Percentiles rank a stretch among this genome's conserved stretches.
Evolutionary conservation across 768 basidiomycete genomes (phyloP).

Genomic region (Termitomyces sp.): DNA sequence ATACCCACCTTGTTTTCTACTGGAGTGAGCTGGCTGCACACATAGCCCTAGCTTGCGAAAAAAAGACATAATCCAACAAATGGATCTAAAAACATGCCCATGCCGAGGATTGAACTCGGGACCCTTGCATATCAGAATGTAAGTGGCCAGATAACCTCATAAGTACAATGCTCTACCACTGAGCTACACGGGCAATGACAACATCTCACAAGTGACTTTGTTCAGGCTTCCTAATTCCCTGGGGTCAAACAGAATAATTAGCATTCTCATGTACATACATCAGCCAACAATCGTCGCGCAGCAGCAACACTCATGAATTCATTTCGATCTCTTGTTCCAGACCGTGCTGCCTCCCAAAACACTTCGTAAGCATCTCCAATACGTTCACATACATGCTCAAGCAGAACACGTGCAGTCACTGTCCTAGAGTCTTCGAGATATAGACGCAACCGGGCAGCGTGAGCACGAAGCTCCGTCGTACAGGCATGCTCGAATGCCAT

Average conservation of each 20-base stretch:
- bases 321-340: not conserved
- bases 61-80: no score
- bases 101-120: conserved; percentile 52
- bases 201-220: no score
- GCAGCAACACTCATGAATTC: conserved; percentile 5
- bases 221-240: no score
- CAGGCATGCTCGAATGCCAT: conserved; percentile 50
- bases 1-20: no score
- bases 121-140: conserved; percentile 39
- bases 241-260: no score
- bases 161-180: conserved; percentile 60
- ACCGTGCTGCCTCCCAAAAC: conserved; percentile 60
- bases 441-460: conserved; percentile 55
- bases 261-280: conserved; percentile 1
- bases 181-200: conserved; percentile 43
- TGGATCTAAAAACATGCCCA: conserved; percentile 38
- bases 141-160: conserved; percentile 39
- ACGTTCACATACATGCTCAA: conserved; percentile 71
- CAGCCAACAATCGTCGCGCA: conserved; percentile 7
- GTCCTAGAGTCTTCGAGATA: conserved; percentile 83
- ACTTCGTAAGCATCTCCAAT: conserved; percentile 70
- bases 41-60: no score
- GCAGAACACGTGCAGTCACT: conserved; percentile 73
- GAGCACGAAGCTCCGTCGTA: conserved; percentile 49
- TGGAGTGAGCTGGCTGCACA: no score